These are phyloP conservation scores for Glycine latifolia DNA, from an alignment of 306 rosid genomes.

Conservation along the genomic window DNA sequence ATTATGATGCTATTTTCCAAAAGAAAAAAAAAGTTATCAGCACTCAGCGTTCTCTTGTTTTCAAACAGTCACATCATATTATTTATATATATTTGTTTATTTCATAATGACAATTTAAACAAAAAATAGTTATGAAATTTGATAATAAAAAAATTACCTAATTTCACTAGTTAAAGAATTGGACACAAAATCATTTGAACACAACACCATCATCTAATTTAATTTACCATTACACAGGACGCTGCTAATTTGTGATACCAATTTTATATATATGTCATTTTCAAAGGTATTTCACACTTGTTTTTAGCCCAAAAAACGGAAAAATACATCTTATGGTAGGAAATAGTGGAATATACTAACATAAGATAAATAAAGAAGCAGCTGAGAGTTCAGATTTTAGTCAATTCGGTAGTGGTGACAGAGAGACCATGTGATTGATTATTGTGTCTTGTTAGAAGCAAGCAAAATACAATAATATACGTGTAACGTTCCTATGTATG, in stretches of 20 bases:
- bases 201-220: background rate
- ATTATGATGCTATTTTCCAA: too few species aligned
- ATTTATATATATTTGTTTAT: too few species aligned
- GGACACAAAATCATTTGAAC: background rate
- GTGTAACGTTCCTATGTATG: conserved; percentile 35
- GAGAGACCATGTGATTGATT: conserved; percentile 37
- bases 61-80: too few species aligned
- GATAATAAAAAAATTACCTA: too few species aligned
- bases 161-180: background rate
- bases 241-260: background rate
- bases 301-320: conserved; percentile 19
- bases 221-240: background rate
- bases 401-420: conserved; percentile 14
- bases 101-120: too few species aligned
- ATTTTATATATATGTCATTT: background rate
- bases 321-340: background rate
- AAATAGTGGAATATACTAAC: background rate
- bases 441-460: conserved; percentile 1
- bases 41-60: too few species aligned
- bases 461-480: conserved; percentile 24
- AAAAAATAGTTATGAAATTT: too few species aligned
- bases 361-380: background rate
- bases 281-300: background rate
- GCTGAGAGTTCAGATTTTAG: background rate
- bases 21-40: too few species aligned